phyloP scores from a whole-genome alignment of 352 stramenopile species.

The Phytophthora parvispora region DNA sequence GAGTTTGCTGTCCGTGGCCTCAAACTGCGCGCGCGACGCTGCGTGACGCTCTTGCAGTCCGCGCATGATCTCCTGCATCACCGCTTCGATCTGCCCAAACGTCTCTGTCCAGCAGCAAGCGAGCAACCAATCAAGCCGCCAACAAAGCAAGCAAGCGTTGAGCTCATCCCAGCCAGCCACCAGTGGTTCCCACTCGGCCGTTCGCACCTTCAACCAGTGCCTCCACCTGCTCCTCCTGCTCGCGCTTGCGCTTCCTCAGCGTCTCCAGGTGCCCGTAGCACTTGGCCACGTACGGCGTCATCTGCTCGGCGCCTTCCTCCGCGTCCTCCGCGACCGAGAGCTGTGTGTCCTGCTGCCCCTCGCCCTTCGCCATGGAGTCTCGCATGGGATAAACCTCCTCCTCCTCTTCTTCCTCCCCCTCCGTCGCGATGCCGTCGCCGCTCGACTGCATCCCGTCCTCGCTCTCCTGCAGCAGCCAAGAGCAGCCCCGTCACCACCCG shows the following conservation, averaged over 20 bases:
- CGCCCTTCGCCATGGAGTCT: slow-evolving; percentile 7
- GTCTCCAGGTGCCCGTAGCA: slow-evolving; percentile 49
- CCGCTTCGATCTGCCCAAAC: slow-evolving; percentile 48
- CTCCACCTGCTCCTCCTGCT: slow-evolving; percentile 67
- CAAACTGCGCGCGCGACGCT: slow-evolving; percentile 44
- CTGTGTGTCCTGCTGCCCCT: neutral
- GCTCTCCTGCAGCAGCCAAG: slow-evolving; percentile 25
- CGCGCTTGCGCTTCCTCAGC: slow-evolving; percentile 60
- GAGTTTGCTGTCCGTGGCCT: slow-evolving; percentile 37
- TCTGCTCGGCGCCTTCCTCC: slow-evolving; percentile 15
- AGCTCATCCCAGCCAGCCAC: neutral
- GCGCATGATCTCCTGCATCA: slow-evolving; percentile 56
- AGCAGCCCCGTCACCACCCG: too few relatives aligned
- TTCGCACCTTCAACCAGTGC: slow-evolving; percentile 56
- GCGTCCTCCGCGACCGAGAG: slow-evolving; percentile 15
- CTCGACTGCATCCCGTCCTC: slow-evolving; percentile 31
- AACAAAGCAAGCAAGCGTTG: neutral
- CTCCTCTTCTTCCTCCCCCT: slow-evolving; percentile 43
- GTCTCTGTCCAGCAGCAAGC: slow-evolving; percentile 34
- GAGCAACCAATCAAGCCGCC: too few relatives aligned
- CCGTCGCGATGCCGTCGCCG: slow-evolving; percentile 38
- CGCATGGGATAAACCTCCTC: slow-evolving; percentile 11
- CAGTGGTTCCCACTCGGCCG: neutral
- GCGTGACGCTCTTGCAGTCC: slow-evolving; percentile 48
- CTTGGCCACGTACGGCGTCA: slow-evolving; percentile 55